A percentile compares a stretch with the other conserved stretches of the same genome.
Evolutionary conservation across 2,329 filamentous ascomycete species (phyloP).

Genomic region (Ophiocordyceps robertsii): DNA sequence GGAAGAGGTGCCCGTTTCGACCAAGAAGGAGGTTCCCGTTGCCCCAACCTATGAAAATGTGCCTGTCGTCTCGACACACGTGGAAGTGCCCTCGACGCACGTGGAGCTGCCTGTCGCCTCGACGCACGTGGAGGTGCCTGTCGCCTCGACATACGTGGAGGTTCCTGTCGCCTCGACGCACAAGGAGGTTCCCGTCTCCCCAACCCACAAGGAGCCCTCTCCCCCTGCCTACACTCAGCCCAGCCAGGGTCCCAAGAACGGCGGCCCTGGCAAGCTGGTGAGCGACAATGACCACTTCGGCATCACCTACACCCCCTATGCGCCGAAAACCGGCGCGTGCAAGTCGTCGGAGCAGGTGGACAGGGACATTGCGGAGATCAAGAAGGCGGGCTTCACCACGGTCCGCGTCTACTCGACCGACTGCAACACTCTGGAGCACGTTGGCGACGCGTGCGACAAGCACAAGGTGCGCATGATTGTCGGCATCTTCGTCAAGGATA

Average conservation of each 20-base stretch:
- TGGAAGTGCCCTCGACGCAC: not conserved
- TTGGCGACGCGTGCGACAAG: constrained; percentile 54
- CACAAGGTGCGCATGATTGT: constrained; percentile 68
- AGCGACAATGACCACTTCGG: constrained; percentile 47
- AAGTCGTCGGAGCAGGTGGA: constrained; percentile 46
- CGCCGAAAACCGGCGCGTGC: constrained; percentile 42
- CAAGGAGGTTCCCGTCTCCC: no score
- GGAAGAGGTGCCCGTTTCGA: not conserved
- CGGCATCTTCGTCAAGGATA: constrained; percentile 70
- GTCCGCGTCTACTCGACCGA: constrained; percentile 86
- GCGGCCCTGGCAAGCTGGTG: constrained; percentile 15
- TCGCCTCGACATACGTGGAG: no score
- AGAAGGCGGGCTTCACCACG: constrained; percentile 50
- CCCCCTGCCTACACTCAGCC: constrained; percentile 8
- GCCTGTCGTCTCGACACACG: no score
- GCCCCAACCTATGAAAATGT: not conserved
- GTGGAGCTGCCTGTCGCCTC: no score
- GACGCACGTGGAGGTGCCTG: not conserved
- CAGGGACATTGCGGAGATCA: constrained; percentile 48
- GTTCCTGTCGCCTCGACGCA: no score
- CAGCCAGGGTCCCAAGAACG: not conserved
- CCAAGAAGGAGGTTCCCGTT: not conserved
- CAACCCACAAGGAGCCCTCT: not conserved
- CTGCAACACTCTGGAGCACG: constrained; percentile 66
- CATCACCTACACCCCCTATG: constrained; percentile 73